These are phyloP conservation scores for Diaporthe velutina DNA, from an alignment of 2,329 filamentous ascomycete species.

Conservation along the genomic window DNA sequence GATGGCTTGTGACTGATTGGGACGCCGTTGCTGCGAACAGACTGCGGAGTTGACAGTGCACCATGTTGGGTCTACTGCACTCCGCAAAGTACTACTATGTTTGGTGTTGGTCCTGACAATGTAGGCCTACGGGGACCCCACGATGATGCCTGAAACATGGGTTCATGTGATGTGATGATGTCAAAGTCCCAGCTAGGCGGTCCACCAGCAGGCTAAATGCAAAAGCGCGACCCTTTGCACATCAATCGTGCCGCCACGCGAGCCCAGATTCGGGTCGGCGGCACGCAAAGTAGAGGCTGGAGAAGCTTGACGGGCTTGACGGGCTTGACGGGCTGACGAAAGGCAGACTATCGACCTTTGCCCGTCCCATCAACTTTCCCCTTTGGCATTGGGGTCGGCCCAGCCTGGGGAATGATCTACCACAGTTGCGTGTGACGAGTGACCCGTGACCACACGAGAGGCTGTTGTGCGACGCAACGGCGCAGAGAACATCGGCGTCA, in stretches of 20 bases:
- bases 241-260: neutral
- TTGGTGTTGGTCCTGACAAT: neutral
- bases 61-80: conserved; percentile 22
- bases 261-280: conserved; percentile 3
- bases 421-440: conserved; percentile 15
- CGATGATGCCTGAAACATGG: conserved; percentile 22
- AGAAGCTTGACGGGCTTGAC: neutral
- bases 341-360: neutral
- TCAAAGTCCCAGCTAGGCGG: conserved; percentile 22
- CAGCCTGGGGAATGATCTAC: conserved; percentile 18
- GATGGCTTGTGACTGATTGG: conserved; percentile 1
- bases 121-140: neutral
- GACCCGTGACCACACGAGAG: conserved; percentile 15
- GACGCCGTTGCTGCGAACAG: conserved; percentile 16
- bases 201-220: conserved; percentile 24
- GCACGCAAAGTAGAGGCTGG: neutral
- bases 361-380: conserved; percentile 7
- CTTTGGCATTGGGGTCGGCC: conserved; percentile 13
- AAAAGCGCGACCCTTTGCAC: conserved; percentile 26
- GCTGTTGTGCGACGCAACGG: conserved; percentile 23
- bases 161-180: conserved; percentile 30
- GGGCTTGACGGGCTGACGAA: neutral
- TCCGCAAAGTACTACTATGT: conserved; percentile 11
- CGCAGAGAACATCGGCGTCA: neutral
- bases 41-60: neutral